These are phyloP conservation scores for Fusarium hostae DNA, from an alignment of 2,329 filamentous ascomycete species.

Conservation along the genomic window DNA sequence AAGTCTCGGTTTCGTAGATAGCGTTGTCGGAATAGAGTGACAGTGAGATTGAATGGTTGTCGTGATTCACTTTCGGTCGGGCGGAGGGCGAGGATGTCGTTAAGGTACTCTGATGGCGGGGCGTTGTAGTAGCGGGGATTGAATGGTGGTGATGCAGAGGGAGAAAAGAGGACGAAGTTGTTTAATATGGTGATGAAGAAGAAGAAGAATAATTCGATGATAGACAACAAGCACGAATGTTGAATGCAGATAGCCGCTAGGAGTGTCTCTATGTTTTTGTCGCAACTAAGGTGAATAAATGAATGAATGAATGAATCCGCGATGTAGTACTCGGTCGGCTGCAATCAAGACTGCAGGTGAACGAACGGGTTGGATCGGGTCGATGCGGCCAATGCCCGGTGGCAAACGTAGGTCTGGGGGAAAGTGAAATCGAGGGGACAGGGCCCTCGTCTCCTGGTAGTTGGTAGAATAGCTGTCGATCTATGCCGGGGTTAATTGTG, in stretches of 20 bases:
- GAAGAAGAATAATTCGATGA: neutral
- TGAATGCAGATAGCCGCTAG: neutral
- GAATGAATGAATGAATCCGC: neutral
- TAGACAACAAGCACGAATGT: neutral
- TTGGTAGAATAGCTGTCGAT: constrained; percentile 4
- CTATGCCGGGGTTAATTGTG: constrained; percentile 12
- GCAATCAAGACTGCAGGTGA: neutral
- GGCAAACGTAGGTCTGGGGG: constrained; percentile 24
- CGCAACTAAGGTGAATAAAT: neutral
- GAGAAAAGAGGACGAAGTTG: neutral
- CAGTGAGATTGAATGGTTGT: neutral
- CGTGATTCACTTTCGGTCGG: constrained; percentile 28
- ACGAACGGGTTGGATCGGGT: constrained; percentile 36
- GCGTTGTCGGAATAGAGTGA: neutral
- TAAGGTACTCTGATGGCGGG: constrained; percentile 20
- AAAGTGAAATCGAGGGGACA: constrained; percentile 13
- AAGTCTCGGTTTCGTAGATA: neutral
- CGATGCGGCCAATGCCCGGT: constrained; percentile 25
- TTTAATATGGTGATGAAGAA: neutral
- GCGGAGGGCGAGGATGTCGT: constrained; percentile 24
- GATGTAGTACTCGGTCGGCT: neutral
- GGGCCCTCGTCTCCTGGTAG: constrained; percentile 25
- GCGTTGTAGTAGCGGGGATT: constrained; percentile 12
- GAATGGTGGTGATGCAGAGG: neutral
- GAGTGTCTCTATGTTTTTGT: neutral